Evolutionary conservation across 768 basidiomycete species (phyloP).

Genomic region (Termitomyces sp.): DNA sequence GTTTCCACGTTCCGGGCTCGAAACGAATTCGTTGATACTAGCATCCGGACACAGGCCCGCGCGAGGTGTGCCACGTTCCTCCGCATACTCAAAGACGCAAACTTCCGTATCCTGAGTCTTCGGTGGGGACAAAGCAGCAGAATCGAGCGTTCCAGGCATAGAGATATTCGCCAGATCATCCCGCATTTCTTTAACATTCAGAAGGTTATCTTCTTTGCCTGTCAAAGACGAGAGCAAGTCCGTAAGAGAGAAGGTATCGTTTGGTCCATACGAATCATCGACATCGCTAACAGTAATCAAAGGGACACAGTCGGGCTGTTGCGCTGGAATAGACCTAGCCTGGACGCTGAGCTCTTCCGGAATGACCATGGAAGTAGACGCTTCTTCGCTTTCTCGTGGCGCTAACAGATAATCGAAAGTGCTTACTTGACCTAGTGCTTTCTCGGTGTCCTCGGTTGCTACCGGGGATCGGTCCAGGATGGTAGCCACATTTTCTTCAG

Average conservation of each 20-base stretch:
- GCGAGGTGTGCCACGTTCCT: neutral
- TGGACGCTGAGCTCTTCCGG: neutral
- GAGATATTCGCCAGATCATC: neutral
- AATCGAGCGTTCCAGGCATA: neutral
- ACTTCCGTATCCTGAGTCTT: neutral
- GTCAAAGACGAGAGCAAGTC: neutral
- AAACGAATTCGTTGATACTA: neutral
- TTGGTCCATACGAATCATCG: neutral
- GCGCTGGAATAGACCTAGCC: neutral
- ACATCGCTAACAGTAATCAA: neutral
- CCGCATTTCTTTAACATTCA: neutral
- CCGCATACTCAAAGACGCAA: neutral
- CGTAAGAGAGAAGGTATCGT: constrained; percentile 3
- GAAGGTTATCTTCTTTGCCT: neutral
- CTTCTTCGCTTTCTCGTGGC: neutral
- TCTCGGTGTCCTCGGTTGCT: too few relatives aligned
- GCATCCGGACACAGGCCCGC: neutral
- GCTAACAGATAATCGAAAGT: neutral
- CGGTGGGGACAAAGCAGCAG: neutral
- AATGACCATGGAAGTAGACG: neutral
- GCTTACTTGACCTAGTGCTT: neutral
- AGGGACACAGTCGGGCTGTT: neutral
- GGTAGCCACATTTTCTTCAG: neutral
- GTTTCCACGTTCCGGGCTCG: neutral
- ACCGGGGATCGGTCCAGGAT: neutral